Base-by-base conservation (phyloP, 192 early-diverging fungal genomes). In the Cetraspora pellucida region DNA sequence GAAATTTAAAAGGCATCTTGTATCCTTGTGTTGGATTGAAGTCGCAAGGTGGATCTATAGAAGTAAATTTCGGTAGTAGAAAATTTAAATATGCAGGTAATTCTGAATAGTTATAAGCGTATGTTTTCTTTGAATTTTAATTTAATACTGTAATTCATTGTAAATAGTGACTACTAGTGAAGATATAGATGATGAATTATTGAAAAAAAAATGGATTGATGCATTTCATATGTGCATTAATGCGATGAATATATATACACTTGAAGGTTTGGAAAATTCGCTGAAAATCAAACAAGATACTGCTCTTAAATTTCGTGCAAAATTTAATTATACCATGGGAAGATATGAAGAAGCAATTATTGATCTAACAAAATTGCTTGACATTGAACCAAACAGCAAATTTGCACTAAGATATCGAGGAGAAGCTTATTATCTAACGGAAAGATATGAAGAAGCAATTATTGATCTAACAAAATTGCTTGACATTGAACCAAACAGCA, bases 31-130 rank as follows among this genome's bases (percentile, higher is more conserved):
- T 96, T 54, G 94, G 93, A 2, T 80, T 94, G 66, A 77, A 89
- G 52, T 93, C 94, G 5, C 81, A 83, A 21, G 92, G 90, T 17
- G 94, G 95, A 77, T 74, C 85, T 19, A 81, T 94, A 28, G 84
- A 89, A 71, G 90, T 86, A n/a, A 96, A 95, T 75, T 96, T 96
- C 87, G 94, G 94, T 10, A 81, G 87, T 28, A 65, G 76, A 43
- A 81, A 84, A 5, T 96, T 95, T 81, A 78, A 81, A 37, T 96
- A 88, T 77, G 87, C 94, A 68, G 52, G 52, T 16, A 55, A 37
- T 37, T 2, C 37, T 37, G 37, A 37, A 37, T 55, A 16, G 4
- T 55, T 55, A 55, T 55, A 19, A n/a, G n/a, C 3, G 16, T 55
- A 16, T 55, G n/a, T 55, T 54, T 55, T 55, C 10, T 55, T 55